Conservation (phyloP, 2,329 filamentous ascomycete species). For the Diaporthe vaccinii region DNA sequence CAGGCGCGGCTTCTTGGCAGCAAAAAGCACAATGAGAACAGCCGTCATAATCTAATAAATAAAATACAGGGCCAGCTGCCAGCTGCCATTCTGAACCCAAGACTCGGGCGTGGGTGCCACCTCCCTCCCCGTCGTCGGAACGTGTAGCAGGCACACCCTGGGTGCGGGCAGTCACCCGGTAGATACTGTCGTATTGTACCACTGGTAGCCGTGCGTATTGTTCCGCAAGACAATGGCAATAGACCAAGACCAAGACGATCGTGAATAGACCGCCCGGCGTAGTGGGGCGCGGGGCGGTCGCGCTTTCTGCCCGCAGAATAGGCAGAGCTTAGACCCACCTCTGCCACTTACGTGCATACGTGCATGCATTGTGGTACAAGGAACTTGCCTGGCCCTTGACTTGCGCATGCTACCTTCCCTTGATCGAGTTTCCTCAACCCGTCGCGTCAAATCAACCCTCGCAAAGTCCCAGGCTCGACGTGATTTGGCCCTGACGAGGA, state of each 20-base stretch:
- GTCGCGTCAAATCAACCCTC: conserved; percentile 24
- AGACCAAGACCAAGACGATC: not conserved
- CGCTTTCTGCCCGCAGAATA: conserved; percentile 40
- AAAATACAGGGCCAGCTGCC: not conserved
- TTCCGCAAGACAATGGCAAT: conserved; percentile 10
- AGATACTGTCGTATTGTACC: conserved; percentile 28
- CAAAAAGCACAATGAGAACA: not conserved
- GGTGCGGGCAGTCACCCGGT: conserved; percentile 18
- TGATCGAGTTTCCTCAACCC: conserved; percentile 25
- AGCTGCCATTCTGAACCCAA: not conserved
- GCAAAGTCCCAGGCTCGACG: not conserved
- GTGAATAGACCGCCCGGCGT: conserved; percentile 16
- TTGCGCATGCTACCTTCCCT: conserved; percentile 11
- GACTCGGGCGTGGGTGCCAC: not conserved
- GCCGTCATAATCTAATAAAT: not conserved
- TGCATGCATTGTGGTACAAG: conserved; percentile 15
- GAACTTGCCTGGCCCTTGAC: conserved; percentile 33
- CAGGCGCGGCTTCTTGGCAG: not conserved
- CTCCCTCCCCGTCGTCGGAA: not conserved
- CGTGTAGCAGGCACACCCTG: not conserved
- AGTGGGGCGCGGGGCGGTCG: conserved; percentile 37
- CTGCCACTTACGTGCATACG: conserved; percentile 2
- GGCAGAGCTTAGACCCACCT: conserved; percentile 22
- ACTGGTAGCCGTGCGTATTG: conserved; percentile 2
- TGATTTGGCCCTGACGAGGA: not conserved